Conservation (phyloP, 768 basidiomycete species). For the Boletus pseudo-olivaceus region DNA sequence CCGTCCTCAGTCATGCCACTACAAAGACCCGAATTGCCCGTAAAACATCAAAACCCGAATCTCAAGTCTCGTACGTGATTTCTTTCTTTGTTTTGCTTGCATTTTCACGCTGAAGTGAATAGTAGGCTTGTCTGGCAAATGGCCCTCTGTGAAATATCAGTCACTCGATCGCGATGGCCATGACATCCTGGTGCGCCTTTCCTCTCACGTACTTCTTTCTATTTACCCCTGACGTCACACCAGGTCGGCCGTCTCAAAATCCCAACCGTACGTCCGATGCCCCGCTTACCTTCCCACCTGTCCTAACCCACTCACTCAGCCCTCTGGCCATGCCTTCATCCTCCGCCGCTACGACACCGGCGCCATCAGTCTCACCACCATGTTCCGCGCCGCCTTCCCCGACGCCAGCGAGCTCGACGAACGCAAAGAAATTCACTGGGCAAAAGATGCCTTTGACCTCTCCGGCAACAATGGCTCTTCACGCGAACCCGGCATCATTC, state of each 20-base stretch:
- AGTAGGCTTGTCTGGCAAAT: conserved; percentile 40
- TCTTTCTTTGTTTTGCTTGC: neutral
- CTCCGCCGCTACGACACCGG: conserved; percentile 91
- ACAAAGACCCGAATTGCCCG: conserved; percentile 51
- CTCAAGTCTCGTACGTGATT: conserved; percentile 41
- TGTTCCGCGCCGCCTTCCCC: conserved; percentile 95
- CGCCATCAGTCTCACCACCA: conserved; percentile 88
- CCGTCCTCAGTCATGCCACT: conserved; percentile 26
- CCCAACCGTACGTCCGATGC: conserved; percentile 62
- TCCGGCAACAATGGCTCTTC: conserved; percentile 72
- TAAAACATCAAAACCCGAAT: conserved; percentile 47
- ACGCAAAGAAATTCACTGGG: conserved; percentile 77
- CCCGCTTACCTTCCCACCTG: conserved; percentile 2
- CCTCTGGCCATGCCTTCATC: conserved; percentile 85
- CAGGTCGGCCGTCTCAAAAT: conserved; percentile 90
- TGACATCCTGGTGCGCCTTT: conserved; percentile 68
- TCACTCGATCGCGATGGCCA: conserved; percentile 83
- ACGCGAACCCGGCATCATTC: conserved; percentile 54
- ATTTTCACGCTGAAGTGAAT: neutral
- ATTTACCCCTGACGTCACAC: conserved; percentile 21
- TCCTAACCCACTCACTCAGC: conserved; percentile 39
- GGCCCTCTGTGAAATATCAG: conserved; percentile 87
- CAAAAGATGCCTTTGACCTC: conserved; percentile 74
- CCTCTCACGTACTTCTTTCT: neutral
- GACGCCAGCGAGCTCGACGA: conserved; percentile 74